Base-by-base conservation (phyloP, 768 basidiomycete genomes). In the Gelatoporia subvermispora region DNA sequence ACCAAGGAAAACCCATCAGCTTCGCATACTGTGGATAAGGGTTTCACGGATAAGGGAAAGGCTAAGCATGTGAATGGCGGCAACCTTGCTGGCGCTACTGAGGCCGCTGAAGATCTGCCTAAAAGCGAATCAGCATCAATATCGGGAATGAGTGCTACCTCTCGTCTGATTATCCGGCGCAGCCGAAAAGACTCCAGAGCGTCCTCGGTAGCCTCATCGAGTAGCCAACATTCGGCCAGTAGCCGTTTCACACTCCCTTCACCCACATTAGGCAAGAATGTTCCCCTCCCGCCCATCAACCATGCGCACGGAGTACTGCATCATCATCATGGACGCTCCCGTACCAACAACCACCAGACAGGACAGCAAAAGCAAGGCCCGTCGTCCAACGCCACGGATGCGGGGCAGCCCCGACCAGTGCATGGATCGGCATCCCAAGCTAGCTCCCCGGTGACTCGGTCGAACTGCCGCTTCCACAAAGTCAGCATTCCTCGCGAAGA, bases 381-480 rank as follows among this genome's bases (percentile, higher is more conserved):
- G 28, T 3, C 34, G 23, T 39, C 35, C 48, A 13, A 22, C 39
- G 13, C 50, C 47, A 3, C 47, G 9, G 49, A 41, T 15, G 47
- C 50, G 3, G 45, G 44, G 4, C 46, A 58, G 18, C 49, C 56
- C 41, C 49, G 49, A 34, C 44, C 48, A 15, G 47, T 45, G 31
- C 11, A 22, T 15, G 41, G 43, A n/a, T 18, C 49, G 18, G 37
- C 16, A 3, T 23, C 25, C 18, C 42, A 28, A 38, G 47, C 64
- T 11, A 72, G 65, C 46, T 73, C 80, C 2, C 81, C 79, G 0
- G 74, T 79, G 7, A 85, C 83, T 15, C 77, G 85, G 4, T 85
- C 85, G 3, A 74, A 85, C 45, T 87, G 85, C 55, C 79, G 80
- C 35, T 87, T 80, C 62, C 83, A 81, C 58, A 79, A 75, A 50